Base-by-base conservation (phyloP, 805 yeast genomes). In the Candida morakotiae region DNA sequence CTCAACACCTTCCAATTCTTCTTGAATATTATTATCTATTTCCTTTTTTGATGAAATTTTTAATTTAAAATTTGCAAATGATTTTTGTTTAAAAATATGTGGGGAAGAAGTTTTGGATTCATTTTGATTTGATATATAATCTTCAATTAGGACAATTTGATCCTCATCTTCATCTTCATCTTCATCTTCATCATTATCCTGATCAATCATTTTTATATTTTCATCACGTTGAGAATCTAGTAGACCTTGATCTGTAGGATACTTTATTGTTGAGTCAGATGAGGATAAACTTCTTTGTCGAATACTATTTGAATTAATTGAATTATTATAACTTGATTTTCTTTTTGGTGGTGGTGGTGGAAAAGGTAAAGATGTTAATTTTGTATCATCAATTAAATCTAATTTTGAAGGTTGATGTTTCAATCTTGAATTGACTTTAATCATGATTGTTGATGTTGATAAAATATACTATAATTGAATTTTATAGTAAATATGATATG, bases 141-240 rank as follows among this genome's bases (percentile, higher is more conserved):
- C 84, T 46, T 78, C 84, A 8, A 78, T 70, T 14, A 78, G 52
- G 1, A 77, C 77, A 11, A 63, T 66, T 8, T 65, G 72, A 32
- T 63, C 69, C 25, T 62, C 59, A 10, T 44, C 45, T 16, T 55
- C 62, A 37, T 21, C 25, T 10, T 19, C 32, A 16, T 31, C 28
- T 10, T 56, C 62, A 3, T 48, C 48, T 18, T 28, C 40, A 6
- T 43, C 46, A 18, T 43, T 46, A 9, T 45, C 47, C 10, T 42
- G 44, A 27, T 32, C 39, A 24, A 11, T 13, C 24, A 3, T 40
- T 37, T 25, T 32, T 37, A 26, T 46, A 40, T n/a, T 25, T 24
- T 2, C 29, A 34, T n/a, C 29, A 3, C 3, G 9, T 11, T 3
- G 27, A 18, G 7, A 13, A 5, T 3, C 11, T 9, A 15, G 8